Base-by-base conservation (phyloP, 208 protist genomes). In the Crithidia thermophila region DNA sequence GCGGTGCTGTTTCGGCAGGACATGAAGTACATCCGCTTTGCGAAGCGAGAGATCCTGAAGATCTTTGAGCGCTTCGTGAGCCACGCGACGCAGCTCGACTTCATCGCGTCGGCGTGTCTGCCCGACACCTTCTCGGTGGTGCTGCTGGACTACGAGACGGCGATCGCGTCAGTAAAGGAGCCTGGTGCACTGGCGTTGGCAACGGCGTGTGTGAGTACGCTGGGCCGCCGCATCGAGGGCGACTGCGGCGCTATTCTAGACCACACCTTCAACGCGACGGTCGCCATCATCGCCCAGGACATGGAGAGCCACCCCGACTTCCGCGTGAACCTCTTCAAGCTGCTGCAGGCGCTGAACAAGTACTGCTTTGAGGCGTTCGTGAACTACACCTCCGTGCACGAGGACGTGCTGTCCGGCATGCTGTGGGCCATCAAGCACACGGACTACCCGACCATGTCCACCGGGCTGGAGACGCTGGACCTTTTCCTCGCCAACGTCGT, bases 391-490 rank as follows among this genome's bases (percentile, higher is more conserved):
- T 69, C 85, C 20, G 61, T 68, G 0, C 77, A 91, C 64, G 87
- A 84, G 56, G 78, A 90, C 55, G 77, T 99, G 13, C 85, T 99
- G 33, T 94, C 98, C 39, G 94, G 91, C 23, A 93, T 99, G 74
- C 81, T 99, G 36, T 99, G 98, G 98, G 98, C 97, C 0, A 97
- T 99, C 67, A 98, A 99, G 75, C 98, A 99, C 85, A 97, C 89
- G 3, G 98, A 99, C 77, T 92, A 94, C 62, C 93, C 98, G 39
- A 98, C 98, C 30, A 93, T 94, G 89, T 81, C 74, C 1, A 92
- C 85, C 8, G 91, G 86, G 13, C 81, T 98, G 14, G 91, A 99
- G 60, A 98, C 95, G 43, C 83, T 99, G 7, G 75, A 95, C 47
- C 67, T 94, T n/a, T 90, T 99, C 21, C 76, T 99, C 21, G 64